Evolutionary conservation across 345 rosid species (phyloP).

Genomic region (Conringia planisiliqua): DNA sequence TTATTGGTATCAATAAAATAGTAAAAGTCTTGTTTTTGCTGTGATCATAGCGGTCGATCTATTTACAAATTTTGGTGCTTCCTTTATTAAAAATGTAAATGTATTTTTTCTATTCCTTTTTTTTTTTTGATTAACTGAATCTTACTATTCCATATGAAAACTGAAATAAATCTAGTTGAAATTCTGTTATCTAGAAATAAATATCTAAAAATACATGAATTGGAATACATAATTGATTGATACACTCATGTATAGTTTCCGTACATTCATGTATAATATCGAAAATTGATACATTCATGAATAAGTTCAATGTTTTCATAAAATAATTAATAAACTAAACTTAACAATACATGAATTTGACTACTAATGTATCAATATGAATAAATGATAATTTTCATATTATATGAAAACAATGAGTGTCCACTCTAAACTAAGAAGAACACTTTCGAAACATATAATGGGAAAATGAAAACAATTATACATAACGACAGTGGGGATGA

Average conservation of each 20-base stretch:
- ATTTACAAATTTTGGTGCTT: neutral
- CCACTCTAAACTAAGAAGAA: neutral
- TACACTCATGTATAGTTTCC: neutral
- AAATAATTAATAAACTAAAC: neutral
- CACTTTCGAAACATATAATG: no score
- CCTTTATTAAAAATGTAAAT: neutral
- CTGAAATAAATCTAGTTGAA: neutral
- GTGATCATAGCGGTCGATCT: neutral
- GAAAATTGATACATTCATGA: neutral
- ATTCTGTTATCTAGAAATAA: neutral
- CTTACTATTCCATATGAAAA: conserved; percentile 4
- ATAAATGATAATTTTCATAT: neutral
- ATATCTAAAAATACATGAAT: neutral
- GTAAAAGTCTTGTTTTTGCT: neutral
- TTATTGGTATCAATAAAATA: conserved; percentile 2
- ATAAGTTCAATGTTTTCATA: neutral
- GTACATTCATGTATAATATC: neutral
- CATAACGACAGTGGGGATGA: no score
- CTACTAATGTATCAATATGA: neutral
- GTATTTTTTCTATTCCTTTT: neutral
- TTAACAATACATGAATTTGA: neutral
- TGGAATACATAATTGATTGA: neutral
- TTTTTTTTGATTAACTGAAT: neutral
- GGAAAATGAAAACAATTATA: no score
- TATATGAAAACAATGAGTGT: neutral